Conservation (phyloP, 202 grass and related monocot genomes). For the Miscanthus sacchariflorus region DNA sequence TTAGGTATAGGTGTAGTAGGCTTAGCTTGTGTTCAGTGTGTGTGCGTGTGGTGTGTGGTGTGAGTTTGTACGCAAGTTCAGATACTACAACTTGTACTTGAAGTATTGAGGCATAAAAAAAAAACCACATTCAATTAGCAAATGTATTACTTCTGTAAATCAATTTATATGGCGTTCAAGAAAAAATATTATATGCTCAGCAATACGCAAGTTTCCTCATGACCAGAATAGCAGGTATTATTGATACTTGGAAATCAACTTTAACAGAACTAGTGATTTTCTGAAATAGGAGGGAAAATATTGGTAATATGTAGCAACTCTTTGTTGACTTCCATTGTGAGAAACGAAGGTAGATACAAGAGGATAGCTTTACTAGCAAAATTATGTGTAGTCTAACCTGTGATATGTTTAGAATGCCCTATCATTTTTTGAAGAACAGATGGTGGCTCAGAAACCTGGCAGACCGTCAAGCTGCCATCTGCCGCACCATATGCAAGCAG, state of each 20-base stretch:
- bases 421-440: conserved; percentile 76
- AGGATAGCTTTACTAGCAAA: conserved; percentile 1
- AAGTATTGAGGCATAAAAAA: background rate
- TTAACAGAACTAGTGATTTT: background rate
- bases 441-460: conserved; percentile 89
- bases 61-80: no score
- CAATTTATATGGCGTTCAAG: background rate
- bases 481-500: conserved; percentile 93
- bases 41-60: no score
- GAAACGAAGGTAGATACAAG: conserved; percentile 30
- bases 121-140: conserved; percentile 22
- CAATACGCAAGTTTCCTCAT: background rate
- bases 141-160: background rate
- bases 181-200: conserved; percentile 11
- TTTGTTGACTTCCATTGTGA: conserved; percentile 15
- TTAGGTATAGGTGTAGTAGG: no score
- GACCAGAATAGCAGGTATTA: background rate
- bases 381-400: conserved; percentile 63
- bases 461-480: conserved; percentile 89
- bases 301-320: conserved; percentile 7
- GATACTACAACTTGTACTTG: no score
- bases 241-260: conserved; percentile 27
- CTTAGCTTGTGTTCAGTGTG: no score
- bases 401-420: conserved; percentile 96
- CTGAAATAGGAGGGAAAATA: conserved; percentile 5